Percentiles rank a stretch among this genome's conserved stretches.
Evolutionary conservation across 345 rosid species (phyloP).

Genomic region (Mangifera indica): DNA sequence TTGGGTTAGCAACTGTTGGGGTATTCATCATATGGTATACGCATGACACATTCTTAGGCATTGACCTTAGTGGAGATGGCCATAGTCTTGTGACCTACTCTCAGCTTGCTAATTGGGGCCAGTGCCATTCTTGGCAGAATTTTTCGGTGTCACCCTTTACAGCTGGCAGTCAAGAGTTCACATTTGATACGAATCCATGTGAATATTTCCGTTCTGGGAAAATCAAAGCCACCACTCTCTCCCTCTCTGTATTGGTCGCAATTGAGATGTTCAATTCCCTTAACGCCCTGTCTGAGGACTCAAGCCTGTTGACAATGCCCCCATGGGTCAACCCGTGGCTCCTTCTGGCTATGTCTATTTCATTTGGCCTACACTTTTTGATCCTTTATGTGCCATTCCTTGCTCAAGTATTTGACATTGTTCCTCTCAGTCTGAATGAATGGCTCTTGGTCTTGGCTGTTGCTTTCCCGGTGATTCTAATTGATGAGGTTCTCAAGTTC

Average conservation of each 20-base stretch:
- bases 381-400: constrained; percentile 86
- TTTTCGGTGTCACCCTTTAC: constrained; percentile 70
- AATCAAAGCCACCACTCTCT: constrained; percentile 84
- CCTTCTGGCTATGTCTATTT: constrained; percentile 72
- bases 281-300: constrained; percentile 89
- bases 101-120: constrained; percentile 84
- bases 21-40: constrained; percentile 95
- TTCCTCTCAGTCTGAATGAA: constrained; percentile 81
- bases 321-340: constrained; percentile 97
- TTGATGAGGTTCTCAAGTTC: constrained; percentile 79
- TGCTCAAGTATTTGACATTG: constrained; percentile 74
- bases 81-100: constrained; percentile 80
- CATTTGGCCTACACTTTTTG: constrained; percentile 81
- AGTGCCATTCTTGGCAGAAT: constrained; percentile 68
- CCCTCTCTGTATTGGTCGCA: constrained; percentile 87
- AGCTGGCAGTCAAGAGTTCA: constrained; percentile 62
- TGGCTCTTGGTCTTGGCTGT: constrained; percentile 83
- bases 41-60: constrained; percentile 62
- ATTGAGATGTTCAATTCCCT: constrained; percentile 98
- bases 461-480: constrained; percentile 77
- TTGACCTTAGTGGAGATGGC: constrained; percentile 89
- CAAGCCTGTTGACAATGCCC: constrained; percentile 79
- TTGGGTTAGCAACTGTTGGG: constrained; percentile 91
- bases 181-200: constrained; percentile 64
- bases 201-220: constrained; percentile 82